A percentile compares a stretch with the other conserved stretches of the same genome.
Evolutionary conservation across 352 stramenopile genomes (phyloP).

Genomic region (Phytophthora pluvialis): DNA sequence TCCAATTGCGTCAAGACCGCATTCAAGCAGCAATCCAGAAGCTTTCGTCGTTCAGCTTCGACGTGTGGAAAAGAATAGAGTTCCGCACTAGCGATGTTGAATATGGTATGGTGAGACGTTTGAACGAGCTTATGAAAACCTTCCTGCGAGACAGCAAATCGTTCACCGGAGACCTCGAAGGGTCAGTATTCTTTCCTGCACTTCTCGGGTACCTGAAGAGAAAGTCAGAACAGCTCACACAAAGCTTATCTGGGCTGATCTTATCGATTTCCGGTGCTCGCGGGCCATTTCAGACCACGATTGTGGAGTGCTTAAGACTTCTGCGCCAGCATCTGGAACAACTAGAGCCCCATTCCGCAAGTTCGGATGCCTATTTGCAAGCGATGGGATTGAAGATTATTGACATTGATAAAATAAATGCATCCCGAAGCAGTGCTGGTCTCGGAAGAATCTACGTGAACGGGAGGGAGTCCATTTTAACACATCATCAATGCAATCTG

Average conservation of each 20-base stretch:
- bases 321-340: slow-evolving; percentile 13
- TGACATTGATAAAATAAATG: slow-evolving; percentile 35
- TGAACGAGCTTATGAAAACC: slow-evolving; percentile 17
- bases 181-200: slow-evolving; percentile 21
- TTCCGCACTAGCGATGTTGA: slow-evolving; percentile 25
- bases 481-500: slow-evolving; percentile 25
- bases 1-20: slow-evolving; percentile 15
- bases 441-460: slow-evolving; percentile 29
- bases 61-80: slow-evolving; percentile 34
- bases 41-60: slow-evolving; percentile 28
- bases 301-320: slow-evolving; percentile 9
- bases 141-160: slow-evolving; percentile 14
- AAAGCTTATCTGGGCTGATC: slow-evolving; percentile 19
- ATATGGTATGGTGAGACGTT: slow-evolving; percentile 22
- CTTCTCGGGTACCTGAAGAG: slow-evolving; percentile 20
- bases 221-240: slow-evolving; percentile 18
- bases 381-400: slow-evolving; percentile 23
- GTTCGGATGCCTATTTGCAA: slow-evolving; percentile 8
- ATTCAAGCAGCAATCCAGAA: slow-evolving; percentile 28
- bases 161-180: slow-evolving; percentile 14
- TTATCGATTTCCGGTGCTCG: background rate
- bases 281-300: background rate
- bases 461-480: slow-evolving; percentile 15
- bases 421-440: slow-evolving; percentile 12
- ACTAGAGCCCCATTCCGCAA: slow-evolving; percentile 6